Evolutionary conservation across 345 rosid species (phyloP), one percentile per base, ranked within the genome.

Genomic region (Salix arbutifolia): DNA sequence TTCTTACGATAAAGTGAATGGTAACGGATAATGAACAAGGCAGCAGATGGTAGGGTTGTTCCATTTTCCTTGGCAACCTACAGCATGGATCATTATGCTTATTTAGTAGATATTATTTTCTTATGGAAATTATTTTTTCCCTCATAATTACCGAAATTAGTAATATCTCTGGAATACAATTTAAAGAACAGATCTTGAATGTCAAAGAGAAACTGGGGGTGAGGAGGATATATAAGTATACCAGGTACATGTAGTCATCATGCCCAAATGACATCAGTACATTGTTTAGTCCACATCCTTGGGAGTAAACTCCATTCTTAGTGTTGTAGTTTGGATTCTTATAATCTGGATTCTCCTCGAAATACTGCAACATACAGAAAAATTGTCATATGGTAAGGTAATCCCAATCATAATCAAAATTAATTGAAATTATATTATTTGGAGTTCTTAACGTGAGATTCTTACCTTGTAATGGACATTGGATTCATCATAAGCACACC

Each of bases 231-330:
- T 5, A 35, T 5, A 35, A 35, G 37, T 35, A 35, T 84, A 91
- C 94, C 97, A 90, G 67, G 83, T 89, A 88, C 97, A 91, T 91
- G 78, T 91, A 93, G 79, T 91, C 96, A 68, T 93, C 97, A 38
- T 93, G 96, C 11, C 97, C 94, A 93, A 94, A 90, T 14, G 98
- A 91, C 76, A 93, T 91, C 74, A 78, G 65, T 0, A 87, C 90
- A 71, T 87, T 93, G 44, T 91, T 85, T 42, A 93, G 80, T 3
- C 96, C 97, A 80, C 96, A 90, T 8, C 96, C 92, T 80, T 90
- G 85, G 17, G 31, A 42, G 62, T 93, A 93, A 38, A 93, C 74
- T 69, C 96, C 97, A 78, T 83, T 84, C 79, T 86, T 88, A 58
- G 94, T 91, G 83, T 62, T 81, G 80, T 86, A 90, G 8, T 58